These are phyloP conservation scores for Annona cherimola DNA, from an alignment of 164 flowering plant species.

Conservation along the genomic window DNA sequence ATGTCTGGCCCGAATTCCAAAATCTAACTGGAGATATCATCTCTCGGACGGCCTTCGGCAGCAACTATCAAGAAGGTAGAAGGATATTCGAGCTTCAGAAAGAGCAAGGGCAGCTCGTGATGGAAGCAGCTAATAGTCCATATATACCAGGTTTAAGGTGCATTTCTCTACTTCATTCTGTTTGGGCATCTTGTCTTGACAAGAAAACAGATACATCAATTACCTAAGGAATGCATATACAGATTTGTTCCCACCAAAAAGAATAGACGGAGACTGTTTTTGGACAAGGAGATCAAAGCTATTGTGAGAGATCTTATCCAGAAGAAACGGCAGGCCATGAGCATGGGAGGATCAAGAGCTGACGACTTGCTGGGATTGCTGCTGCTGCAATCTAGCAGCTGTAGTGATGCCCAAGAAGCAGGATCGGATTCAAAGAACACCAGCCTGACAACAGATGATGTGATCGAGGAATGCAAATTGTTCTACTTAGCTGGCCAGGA, in stretches of 20 bases:
- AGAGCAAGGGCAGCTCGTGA: constrained; percentile 18
- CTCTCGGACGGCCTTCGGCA: constrained; percentile 21
- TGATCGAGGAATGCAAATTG: constrained; percentile 37
- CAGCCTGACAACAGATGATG: constrained; percentile 30
- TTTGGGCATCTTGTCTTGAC: not conserved
- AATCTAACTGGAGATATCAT: constrained; percentile 15
- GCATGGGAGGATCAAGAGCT: not conserved
- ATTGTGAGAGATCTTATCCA: constrained; percentile 2
- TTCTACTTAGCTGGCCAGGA: constrained; percentile 17
- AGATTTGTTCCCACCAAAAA: constrained; percentile 10
- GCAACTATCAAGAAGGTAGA: constrained; percentile 20
- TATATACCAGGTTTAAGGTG: constrained; percentile 40
- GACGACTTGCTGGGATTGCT: constrained; percentile 8
- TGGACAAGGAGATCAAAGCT: constrained; percentile 7
- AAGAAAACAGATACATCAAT: not conserved
- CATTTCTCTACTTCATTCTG: not conserved
- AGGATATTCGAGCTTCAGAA: constrained; percentile 20
- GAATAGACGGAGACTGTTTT: constrained; percentile 5
- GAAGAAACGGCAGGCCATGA: constrained; percentile 7
- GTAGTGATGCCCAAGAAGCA: not conserved
- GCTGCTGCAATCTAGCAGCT: constrained; percentile 6
- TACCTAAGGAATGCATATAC: not conserved
- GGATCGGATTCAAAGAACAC: not conserved
- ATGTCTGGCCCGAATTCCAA: constrained; percentile 18
- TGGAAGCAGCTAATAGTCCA: not conserved